These are phyloP conservation scores for Aureobasidium sp. DNA, from an alignment of 2,329 filamentous ascomycete species.

Conservation along the genomic window DNA sequence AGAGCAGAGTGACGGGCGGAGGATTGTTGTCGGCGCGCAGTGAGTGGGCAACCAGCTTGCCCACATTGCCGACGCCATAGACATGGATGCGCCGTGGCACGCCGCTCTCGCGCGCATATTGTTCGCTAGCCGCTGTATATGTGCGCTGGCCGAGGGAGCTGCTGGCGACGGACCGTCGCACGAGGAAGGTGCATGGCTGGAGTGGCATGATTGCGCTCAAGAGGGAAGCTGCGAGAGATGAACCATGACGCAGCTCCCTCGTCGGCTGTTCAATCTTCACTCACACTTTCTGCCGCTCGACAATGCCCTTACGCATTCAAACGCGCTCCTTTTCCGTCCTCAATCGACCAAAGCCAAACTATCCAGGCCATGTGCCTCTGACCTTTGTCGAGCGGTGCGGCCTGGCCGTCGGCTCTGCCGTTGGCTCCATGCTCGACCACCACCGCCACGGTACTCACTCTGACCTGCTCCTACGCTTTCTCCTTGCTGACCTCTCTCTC, in stretches of 20 bases:
- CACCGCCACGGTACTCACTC: conserved; percentile 60
- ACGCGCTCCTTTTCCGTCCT: conserved; percentile 65
- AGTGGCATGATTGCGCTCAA: neutral
- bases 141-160: neutral
- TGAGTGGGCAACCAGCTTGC: conserved; percentile 68
- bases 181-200: neutral
- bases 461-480: neutral
- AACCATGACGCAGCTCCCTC: neutral
- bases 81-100: conserved; percentile 59
- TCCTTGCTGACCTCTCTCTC: conserved; percentile 46
- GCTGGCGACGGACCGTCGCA: neutral
- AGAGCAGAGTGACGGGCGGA: conserved; percentile 73
- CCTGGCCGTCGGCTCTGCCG: conserved; percentile 57
- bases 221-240: neutral
- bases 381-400: conserved; percentile 68
- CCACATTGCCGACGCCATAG: conserved; percentile 74
- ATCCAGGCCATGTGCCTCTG: conserved; percentile 86
- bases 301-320: neutral
- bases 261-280: neutral
- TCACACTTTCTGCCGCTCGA: neutral
- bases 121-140: conserved; percentile 21
- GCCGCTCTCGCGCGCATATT: conserved; percentile 22
- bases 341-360: conserved; percentile 77
- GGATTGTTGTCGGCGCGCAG: conserved; percentile 54
- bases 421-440: conserved; percentile 62